Percentiles rank a stretch among this genome's conserved stretches.
Evolutionary conservation across 257 asterid genomes (phyloP).

Genomic region (Verbena officinalis): DNA sequence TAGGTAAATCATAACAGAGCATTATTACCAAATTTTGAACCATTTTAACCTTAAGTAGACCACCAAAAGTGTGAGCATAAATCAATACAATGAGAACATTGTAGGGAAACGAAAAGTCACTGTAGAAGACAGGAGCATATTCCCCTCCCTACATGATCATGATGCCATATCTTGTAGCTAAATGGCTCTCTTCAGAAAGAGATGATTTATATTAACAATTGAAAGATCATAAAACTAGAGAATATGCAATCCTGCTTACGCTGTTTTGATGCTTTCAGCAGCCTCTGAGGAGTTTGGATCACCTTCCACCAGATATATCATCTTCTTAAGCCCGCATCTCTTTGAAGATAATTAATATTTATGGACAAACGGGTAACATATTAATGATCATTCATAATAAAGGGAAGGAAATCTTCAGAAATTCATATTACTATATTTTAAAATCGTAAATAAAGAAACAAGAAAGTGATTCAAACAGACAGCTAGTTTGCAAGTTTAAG

Average conservation of each 20-base stretch:
- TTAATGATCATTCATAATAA: conserved; percentile 16
- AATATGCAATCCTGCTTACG: conserved; percentile 58
- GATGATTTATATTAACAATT: neutral
- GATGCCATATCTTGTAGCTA: conserved; percentile 15
- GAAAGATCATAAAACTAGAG: conserved; percentile 23
- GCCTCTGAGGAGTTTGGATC: conserved; percentile 92
- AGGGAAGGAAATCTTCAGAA: conserved; percentile 17
- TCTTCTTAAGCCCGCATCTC: conserved; percentile 97
- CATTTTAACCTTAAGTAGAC: conserved; percentile 14
- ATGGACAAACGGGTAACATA: conserved; percentile 4
- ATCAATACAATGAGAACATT: conserved; percentile 20
- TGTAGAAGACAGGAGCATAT: conserved; percentile 15
- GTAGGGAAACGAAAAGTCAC: neutral
- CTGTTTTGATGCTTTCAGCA: conserved; percentile 93
- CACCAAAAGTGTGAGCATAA: neutral
- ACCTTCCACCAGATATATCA: conserved; percentile 96
- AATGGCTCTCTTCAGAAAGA: neutral
- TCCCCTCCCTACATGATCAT: conserved; percentile 2
- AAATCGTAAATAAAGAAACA: neutral
- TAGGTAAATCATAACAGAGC: conserved; percentile 15
- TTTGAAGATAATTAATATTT: conserved; percentile 33
- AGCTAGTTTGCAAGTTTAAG: conserved; percentile 14
- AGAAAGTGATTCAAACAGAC: conserved; percentile 12
- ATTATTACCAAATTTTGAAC: conserved; percentile 19
- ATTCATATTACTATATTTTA: conserved; percentile 1